phyloP scores from a whole-genome alignment of 805 yeast genomes.

The Candida michaelii region DNA sequence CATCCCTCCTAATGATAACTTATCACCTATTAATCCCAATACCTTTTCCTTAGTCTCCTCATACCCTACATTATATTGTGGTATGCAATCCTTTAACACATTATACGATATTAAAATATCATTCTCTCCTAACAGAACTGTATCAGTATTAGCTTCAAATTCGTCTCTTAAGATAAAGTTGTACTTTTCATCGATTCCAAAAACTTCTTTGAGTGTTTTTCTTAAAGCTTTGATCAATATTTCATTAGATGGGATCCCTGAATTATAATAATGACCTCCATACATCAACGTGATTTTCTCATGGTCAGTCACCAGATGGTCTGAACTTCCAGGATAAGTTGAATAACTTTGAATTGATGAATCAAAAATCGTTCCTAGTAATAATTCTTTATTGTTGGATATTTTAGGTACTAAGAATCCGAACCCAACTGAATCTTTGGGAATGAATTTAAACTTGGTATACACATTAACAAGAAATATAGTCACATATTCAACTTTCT shows the following conservation, averaged over 20 bases:
- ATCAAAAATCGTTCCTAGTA: slow-evolving; percentile 89
- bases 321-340: slow-evolving; percentile 10
- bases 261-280: slow-evolving; percentile 65
- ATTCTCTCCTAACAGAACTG: slow-evolving; percentile 19
- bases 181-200: slow-evolving; percentile 22
- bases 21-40: slow-evolving; percentile 33
- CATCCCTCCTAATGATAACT: slow-evolving; percentile 73
- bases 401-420: slow-evolving; percentile 79
- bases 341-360: slow-evolving; percentile 70
- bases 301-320: slow-evolving; percentile 28
- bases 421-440: slow-evolving; percentile 58
- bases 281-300: slow-evolving; percentile 85
- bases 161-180: slow-evolving; percentile 28
- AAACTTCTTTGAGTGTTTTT: slow-evolving; percentile 21
- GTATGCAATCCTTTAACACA: slow-evolving; percentile 57
- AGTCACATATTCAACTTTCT: slow-evolving; percentile 38
- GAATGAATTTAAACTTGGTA: slow-evolving; percentile 39
- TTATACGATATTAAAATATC: slow-evolving; percentile 34
- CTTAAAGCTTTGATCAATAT: slow-evolving; percentile 27
- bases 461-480: slow-evolving; percentile 71
- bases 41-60: slow-evolving; percentile 39
- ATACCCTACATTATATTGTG: slow-evolving; percentile 78
- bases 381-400: slow-evolving; percentile 49
- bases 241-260: slow-evolving; percentile 30
- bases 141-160: slow-evolving; percentile 13